phyloP scores from a whole-genome alignment of 1,284 basidiomycete species.

The Trichosporon sp. region DNA sequence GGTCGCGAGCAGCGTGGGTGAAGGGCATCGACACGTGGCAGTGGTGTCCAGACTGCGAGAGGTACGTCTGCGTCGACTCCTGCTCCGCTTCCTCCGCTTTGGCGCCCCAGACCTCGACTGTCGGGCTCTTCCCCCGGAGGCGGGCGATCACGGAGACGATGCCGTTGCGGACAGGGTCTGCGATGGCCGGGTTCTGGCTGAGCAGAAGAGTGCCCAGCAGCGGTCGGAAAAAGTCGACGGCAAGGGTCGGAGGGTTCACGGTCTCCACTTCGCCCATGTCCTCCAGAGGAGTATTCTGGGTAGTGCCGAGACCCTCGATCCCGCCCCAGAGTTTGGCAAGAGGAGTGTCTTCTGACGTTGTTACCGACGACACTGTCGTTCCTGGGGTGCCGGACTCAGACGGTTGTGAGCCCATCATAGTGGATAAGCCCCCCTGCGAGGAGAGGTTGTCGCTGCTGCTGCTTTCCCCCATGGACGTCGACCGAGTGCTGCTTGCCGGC shows the following conservation, averaged over 20 bases:
- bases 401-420: not conserved
- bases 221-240: conserved; percentile 83
- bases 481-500: not conserved
- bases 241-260: conserved; percentile 51
- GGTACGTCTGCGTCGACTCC: conserved; percentile 43
- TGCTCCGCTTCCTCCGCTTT: conserved; percentile 21
- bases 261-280: not conserved
- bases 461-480: not conserved
- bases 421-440: not conserved
- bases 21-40: conserved; percentile 53
- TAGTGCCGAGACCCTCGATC: not conserved
- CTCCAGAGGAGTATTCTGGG: not conserved
- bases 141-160: conserved; percentile 71
- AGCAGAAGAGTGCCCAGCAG: conserved; percentile 83
- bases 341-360: not conserved
- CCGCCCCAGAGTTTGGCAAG: not conserved
- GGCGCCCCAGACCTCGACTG: not conserved
- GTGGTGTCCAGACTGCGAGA: conserved; percentile 47
- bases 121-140: conserved; percentile 27
- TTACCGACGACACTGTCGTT: not conserved
- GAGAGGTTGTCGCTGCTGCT: not conserved
- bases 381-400: not conserved
- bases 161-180: conserved; percentile 67
- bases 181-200: conserved; percentile 69
- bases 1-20: conserved; percentile 55